Evolutionary conservation across 225 moss, liverwort and hornwort species (phyloP).

Genomic region (Physcomitrellopsis africana): DNA sequence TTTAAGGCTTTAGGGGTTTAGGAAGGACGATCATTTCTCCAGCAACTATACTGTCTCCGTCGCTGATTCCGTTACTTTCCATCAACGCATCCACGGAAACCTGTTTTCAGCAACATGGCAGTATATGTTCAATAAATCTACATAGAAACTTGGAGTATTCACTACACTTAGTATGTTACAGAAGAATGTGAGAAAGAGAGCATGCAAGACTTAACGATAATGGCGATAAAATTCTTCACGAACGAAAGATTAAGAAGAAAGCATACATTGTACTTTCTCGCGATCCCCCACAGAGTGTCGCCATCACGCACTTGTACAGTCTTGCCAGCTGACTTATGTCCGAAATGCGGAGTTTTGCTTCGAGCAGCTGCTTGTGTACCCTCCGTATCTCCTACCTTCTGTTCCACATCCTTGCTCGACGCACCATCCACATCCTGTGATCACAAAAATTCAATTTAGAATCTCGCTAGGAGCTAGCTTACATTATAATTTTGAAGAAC

Average conservation of each 20-base stretch:
- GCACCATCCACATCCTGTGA: slow-evolving; percentile 22
- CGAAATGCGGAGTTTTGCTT: slow-evolving; percentile 27
- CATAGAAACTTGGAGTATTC: neutral
- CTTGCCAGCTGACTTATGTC: slow-evolving; percentile 48
- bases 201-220: neutral
- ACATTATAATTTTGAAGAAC: neutral
- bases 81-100: slow-evolving; percentile 50
- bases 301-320: slow-evolving; percentile 48
- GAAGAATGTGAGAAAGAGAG: neutral
- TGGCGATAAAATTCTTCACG: neutral
- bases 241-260: slow-evolving; percentile 13
- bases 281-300: slow-evolving; percentile 57
- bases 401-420: slow-evolving; percentile 39
- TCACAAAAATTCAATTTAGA: slow-evolving; percentile 11
- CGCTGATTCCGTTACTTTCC: slow-evolving; percentile 44
- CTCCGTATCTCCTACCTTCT: slow-evolving; percentile 24
- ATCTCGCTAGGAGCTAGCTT: slow-evolving; percentile 1
- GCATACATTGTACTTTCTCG: slow-evolving; percentile 47
- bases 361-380: slow-evolving; percentile 16
- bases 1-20: slow-evolving; percentile 15
- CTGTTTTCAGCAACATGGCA: slow-evolving; percentile 32
- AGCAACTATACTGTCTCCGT: slow-evolving; percentile 37
- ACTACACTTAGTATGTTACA: neutral
- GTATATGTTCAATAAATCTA: slow-evolving; percentile 20
- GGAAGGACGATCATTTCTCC: slow-evolving; percentile 49